These are phyloP conservation scores for Warburgia ugandensis DNA, from an alignment of 164 flowering plant species.

Conservation along the genomic window DNA sequence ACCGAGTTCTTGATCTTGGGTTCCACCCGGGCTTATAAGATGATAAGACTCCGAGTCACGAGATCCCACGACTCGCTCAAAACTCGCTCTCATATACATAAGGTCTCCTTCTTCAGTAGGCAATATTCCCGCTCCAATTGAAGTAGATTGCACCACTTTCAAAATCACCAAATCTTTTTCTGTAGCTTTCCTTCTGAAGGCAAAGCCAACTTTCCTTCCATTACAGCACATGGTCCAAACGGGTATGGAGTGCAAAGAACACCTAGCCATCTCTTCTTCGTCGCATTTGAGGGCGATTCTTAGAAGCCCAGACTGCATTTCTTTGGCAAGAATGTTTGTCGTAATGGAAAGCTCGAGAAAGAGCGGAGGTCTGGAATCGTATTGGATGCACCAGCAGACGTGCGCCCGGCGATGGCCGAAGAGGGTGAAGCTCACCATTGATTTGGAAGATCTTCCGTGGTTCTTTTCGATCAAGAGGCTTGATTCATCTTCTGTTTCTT, in stretches of 20 bases:
- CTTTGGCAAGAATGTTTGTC: constrained; percentile 48
- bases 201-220: constrained; percentile 37
- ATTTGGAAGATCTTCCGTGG: constrained; percentile 36
- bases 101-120: constrained; percentile 36
- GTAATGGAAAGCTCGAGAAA: constrained; percentile 63
- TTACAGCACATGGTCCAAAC: constrained; percentile 46
- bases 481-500: too few species aligned
- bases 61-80: constrained; percentile 63
- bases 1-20: constrained; percentile 66
- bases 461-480: not conserved
- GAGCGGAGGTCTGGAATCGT: constrained; percentile 46
- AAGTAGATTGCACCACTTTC: constrained; percentile 26
- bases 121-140: constrained; percentile 37
- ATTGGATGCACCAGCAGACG: constrained; percentile 68
- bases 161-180: constrained; percentile 14
- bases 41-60: constrained; percentile 77
- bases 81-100: constrained; percentile 81
- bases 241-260: constrained; percentile 53
- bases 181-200: constrained; percentile 18
- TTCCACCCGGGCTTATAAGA: constrained; percentile 57
- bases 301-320: constrained; percentile 60
- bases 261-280: not conserved
- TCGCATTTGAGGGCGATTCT: constrained; percentile 60
- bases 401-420: constrained; percentile 57
- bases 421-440: constrained; percentile 76